Percentiles rank a stretch among this genome's conserved stretches.
Evolutionary conservation across 1,284 basidiomycete species (phyloP).

Genomic region (Malassezia furfur): DNA sequence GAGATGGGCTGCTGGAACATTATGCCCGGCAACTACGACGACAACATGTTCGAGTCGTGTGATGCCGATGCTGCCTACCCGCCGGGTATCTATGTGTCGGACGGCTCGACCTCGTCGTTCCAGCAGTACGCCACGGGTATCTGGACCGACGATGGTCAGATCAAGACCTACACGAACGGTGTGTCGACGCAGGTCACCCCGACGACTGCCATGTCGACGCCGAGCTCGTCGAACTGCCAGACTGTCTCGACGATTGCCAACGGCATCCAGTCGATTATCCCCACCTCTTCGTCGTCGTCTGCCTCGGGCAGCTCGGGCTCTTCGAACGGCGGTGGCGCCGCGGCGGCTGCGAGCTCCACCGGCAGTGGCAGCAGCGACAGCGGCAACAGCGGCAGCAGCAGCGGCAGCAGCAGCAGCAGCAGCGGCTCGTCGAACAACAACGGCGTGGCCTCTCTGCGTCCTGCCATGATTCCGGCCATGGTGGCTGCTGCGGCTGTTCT

Average conservation of each 20-base stretch:
- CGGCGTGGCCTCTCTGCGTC: no score
- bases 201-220: constrained; percentile 38
- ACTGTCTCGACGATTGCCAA: constrained; percentile 31
- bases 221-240: constrained; percentile 37
- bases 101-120: constrained; percentile 40
- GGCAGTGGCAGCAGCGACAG: background rate
- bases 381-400: background rate
- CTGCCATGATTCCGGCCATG: no score
- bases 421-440: no score
- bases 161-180: constrained; percentile 40
- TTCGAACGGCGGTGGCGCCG: background rate
- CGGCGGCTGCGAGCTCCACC: background rate
- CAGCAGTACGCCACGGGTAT: constrained; percentile 39
- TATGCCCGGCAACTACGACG: constrained; percentile 46
- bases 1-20: constrained; percentile 49
- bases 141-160: constrained; percentile 23
- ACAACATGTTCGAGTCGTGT: constrained; percentile 41
- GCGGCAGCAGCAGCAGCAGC: background rate
- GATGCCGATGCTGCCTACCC: constrained; percentile 47
- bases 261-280: constrained; percentile 33
- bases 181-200: constrained; percentile 32
- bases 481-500: no score
- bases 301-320: background rate
- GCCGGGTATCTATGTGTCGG: constrained; percentile 39
- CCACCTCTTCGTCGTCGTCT: background rate